phyloP scores from a whole-genome alignment of 495 filamentous ascomycete species.

The Penicillium egyptiacum region DNA sequence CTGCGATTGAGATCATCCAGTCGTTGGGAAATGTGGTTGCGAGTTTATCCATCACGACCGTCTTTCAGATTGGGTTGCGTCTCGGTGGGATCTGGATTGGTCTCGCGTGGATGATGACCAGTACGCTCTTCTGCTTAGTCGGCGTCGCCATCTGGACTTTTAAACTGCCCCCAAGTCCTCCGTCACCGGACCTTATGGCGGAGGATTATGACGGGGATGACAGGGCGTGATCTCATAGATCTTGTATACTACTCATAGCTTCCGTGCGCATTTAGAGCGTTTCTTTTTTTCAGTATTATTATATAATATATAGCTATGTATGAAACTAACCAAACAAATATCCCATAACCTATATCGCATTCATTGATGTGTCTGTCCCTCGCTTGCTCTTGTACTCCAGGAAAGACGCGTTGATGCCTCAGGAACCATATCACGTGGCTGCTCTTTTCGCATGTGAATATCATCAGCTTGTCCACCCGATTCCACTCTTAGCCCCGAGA shows the following conservation, averaged over 20 bases:
- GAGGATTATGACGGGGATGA: constrained; percentile 25
- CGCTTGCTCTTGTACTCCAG: not conserved
- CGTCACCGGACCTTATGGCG: constrained; percentile 26
- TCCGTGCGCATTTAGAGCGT: constrained; percentile 1
- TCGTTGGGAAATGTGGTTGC: constrained; percentile 54
- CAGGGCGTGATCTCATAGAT: constrained; percentile 14
- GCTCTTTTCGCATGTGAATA: constrained; percentile 8
- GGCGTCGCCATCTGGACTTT: constrained; percentile 42
- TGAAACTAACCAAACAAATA: not conserved
- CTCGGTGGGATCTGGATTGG: constrained; percentile 53
- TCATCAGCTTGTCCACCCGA: constrained; percentile 5
- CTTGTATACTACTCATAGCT: constrained; percentile 22
- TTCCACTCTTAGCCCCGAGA: not conserved
- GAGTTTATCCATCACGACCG: constrained; percentile 51
- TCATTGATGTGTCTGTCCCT: not conserved
- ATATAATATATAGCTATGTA: not conserved
- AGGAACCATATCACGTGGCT: constrained; percentile 8
- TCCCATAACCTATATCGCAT: not conserved
- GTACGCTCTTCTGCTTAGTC: constrained; percentile 42
- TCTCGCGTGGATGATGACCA: constrained; percentile 55
- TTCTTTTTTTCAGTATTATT: not conserved
- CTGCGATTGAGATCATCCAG: constrained; percentile 57
- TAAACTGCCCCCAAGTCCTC: constrained; percentile 28
- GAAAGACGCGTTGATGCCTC: not conserved
- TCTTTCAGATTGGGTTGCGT: constrained; percentile 53